Evolutionary conservation across 1,139 yeast genomes (phyloP), one percentile per base, ranked within the genome.

Genomic region (Saccharomyces pastorianus): DNA sequence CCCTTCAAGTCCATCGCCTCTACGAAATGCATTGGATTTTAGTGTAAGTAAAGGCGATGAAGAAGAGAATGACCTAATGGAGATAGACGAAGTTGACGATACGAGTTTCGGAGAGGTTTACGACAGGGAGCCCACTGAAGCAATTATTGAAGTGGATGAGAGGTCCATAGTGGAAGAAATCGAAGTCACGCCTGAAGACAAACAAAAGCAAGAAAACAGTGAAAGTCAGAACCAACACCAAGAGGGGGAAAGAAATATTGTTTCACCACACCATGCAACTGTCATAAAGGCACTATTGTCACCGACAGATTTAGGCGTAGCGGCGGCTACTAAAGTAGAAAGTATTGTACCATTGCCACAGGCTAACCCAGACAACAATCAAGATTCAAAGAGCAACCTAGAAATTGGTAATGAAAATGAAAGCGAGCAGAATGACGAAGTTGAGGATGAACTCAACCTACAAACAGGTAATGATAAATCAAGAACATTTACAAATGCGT

Each of bases 271-370:
- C 51, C 50, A 9, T 46, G 38, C 27, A 13, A 51, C 54, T 20
- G 52, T 59, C 25, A 57, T 62, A 1, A 62, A 58, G 42, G 58
- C 61, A 3, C 49, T 63, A 23, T 47, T 63, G 8, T 63, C 67
- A 0, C 67, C 67, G 2, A 63, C 67, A 1, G 55, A 57, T n/a
- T 52, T 63, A 13, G 67, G 67, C 11, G 57, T 62, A 7, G 64
- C 65, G 0, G 61, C 62, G 1, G 67, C 65, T 5, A 56, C 60
- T 17, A 57, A 54, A 26, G 31, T 54, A 9, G 50, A 52, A 17
- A 42, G 34, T n/a, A 5, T 38, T 14, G 11, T 42, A 23, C 25
- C 42, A 34, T 14, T 34, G 6, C 48, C 48, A n/a, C n/a, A 26
- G 5, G 25, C 23, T n/a, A 27, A 0, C 7, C 34, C 17, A 20